phyloP scores from a whole-genome alignment of 768 basidiomycete species.

The Steccherinum ochraceum region DNA sequence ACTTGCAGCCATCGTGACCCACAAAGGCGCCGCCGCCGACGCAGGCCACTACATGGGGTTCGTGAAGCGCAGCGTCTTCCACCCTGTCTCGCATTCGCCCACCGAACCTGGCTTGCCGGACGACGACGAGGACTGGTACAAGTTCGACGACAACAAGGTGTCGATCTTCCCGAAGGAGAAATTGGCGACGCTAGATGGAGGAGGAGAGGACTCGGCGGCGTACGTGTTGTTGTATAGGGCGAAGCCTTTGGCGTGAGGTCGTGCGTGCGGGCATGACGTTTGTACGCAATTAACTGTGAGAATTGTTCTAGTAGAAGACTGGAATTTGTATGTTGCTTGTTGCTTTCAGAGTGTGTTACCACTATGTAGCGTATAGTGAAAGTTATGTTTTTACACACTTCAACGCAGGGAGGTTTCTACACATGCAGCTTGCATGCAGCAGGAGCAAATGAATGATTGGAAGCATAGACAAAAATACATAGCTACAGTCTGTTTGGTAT shows the following conservation, averaged over 20 bases:
- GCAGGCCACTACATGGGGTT: constrained; percentile 95
- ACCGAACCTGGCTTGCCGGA: constrained; percentile 29
- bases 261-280: too few relatives aligned
- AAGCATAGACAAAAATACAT: neutral
- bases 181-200: constrained; percentile 79
- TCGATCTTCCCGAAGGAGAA: constrained; percentile 83
- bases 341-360: too few relatives aligned
- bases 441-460: neutral
- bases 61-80: constrained; percentile 73
- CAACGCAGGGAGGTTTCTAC: too few relatives aligned
- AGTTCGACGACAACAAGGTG: constrained; percentile 96
- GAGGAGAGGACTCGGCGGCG: constrained; percentile 84
- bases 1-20: constrained; percentile 78
- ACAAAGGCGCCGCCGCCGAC: constrained; percentile 94
- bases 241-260: constrained; percentile 35
- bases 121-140: constrained; percentile 86
- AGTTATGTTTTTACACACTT: too few relatives aligned
- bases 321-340: too few relatives aligned
- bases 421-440: too few relatives aligned
- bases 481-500: neutral
- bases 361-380: too few relatives aligned
- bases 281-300: too few relatives aligned
- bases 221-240: constrained; percentile 85
- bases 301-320: too few relatives aligned
- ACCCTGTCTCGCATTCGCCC: constrained; percentile 26